phyloP scores from a whole-genome alignment of 164 flowering plant species.

The Cinnamomum micranthum region DNA sequence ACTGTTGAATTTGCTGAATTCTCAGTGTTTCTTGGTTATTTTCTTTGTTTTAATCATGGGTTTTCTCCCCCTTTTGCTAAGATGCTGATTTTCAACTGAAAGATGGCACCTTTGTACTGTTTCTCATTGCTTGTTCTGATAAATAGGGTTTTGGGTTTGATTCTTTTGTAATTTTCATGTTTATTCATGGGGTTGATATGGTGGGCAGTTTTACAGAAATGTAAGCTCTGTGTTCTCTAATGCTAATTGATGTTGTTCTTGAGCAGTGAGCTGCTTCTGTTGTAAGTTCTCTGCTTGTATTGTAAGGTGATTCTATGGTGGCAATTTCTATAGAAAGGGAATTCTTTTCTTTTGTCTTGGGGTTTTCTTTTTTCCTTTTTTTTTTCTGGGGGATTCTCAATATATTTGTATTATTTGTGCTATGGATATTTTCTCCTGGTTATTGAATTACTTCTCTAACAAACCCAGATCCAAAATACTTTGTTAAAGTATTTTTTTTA shows the following conservation, averaged over 20 bases:
- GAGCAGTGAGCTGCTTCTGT: background rate
- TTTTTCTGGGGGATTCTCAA: background rate
- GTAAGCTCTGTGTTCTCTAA: background rate
- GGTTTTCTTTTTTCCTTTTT: background rate
- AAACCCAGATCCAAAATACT: too few relatives aligned
- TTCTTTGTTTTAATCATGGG: background rate
- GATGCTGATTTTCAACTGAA: background rate
- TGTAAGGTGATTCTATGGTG: too few relatives aligned
- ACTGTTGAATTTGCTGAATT: background rate
- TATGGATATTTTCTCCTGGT: too few relatives aligned
- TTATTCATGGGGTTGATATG: background rate
- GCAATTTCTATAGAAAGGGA: too few relatives aligned
- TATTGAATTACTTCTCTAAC: too few relatives aligned
- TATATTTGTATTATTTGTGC: too few relatives aligned
- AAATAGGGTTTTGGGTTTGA: background rate
- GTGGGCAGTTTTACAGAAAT: background rate
- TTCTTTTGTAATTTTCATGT: background rate
- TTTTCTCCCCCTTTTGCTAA: background rate
- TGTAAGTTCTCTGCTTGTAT: background rate
- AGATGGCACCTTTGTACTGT: background rate
- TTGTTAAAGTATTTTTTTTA: too few relatives aligned
- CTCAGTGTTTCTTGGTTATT: conserved; percentile 4
- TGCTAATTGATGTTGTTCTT: background rate
- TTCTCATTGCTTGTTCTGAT: background rate
- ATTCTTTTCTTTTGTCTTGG: background rate